Evolutionary conservation across 2,329 filamentous ascomycete species (phyloP), one percentile per base, ranked within the genome.

Genomic region (Dactylellina cionopaga): DNA sequence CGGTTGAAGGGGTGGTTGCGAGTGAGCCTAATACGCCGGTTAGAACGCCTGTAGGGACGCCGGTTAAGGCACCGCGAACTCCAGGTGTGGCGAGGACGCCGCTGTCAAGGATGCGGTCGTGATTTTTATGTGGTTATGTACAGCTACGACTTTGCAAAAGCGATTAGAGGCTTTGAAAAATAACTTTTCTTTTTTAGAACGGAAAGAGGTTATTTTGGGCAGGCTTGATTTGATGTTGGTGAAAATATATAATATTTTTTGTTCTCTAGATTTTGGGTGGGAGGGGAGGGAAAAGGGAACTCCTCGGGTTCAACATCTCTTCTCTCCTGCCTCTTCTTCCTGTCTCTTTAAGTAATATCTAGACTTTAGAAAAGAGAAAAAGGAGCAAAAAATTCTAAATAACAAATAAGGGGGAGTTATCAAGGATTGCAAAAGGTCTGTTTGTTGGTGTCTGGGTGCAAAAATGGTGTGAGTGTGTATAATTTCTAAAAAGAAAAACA

Each of bases 301-400:
- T 31, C 15, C 10, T 13, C 22, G 25, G 15, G 46, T 15, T 13
- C 19, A 19, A 4, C 19, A n/a, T 13, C 44, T 29, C 24, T 3
- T 4, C 9, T 17, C 17, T 5, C 17, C 7, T 51, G 13, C 17
- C 25, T 51, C 25, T 51, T n/a, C 41, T 17, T 3, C 15, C 11
- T 17, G 13, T 15, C 35, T 39, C 35, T 10, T 39, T 13, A 13
- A 11, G 22, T 25, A 25, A 47, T 47, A 47, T 47, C 44, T 47
- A 47, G 37, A 19, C 39, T 43, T 43, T n/a, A 43, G 11, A 15
- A 78, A 81, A 10, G 80, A 81, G 13, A 81, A 83, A 25, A 83
- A 85, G 0, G 83, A 84, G 1, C 81, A 74, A n/a, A 47, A 60
- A 74, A 39, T 73, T 69, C 49, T 75, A 71, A 58, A 73, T 74